phyloP scores from a whole-genome alignment of 768 basidiomycete genomes.

The Kwoniella pini region DNA sequence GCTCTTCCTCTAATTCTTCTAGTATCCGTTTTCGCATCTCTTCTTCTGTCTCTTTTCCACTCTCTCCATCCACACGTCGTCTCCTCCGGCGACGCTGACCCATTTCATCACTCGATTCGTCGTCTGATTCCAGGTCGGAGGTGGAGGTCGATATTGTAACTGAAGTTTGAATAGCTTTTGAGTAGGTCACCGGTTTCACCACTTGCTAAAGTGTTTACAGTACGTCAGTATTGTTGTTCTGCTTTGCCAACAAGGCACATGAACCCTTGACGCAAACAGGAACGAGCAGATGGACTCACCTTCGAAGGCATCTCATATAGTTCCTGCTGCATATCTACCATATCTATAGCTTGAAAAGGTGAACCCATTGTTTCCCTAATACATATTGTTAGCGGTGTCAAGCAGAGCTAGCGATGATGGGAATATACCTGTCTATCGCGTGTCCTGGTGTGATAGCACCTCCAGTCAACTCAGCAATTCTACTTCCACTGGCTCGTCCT shows the following conservation, averaged over 20 bases:
- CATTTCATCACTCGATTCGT: constrained; percentile 62
- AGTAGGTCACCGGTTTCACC: constrained; percentile 50
- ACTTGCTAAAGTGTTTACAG: constrained; percentile 5
- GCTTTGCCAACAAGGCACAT: neutral
- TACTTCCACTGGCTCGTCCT: constrained; percentile 17
- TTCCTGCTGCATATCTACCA: constrained; percentile 87
- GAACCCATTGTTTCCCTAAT: constrained; percentile 23
- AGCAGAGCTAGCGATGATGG: neutral
- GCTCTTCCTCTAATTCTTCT: constrained; percentile 77
- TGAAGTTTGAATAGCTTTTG: constrained; percentile 53
- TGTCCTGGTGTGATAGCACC: constrained; percentile 1
- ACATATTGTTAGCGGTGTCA: neutral
- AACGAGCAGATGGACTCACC: constrained; percentile 57
- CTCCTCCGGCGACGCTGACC: constrained; percentile 51
- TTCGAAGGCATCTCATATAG: constrained; percentile 85
- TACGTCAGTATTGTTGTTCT: neutral
- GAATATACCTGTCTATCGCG: constrained; percentile 30
- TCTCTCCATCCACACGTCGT: constrained; percentile 19
- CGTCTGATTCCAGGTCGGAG: constrained; percentile 23
- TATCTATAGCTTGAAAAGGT: constrained; percentile 61
- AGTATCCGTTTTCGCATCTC: constrained; percentile 76
- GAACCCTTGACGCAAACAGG: no score
- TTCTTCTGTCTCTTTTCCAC: constrained; percentile 62
- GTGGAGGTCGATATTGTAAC: constrained; percentile 30
- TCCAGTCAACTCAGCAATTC: constrained; percentile 8